Evolutionary conservation across 371 early-diverging fungal species (phyloP).

Genomic region (Batkoa obscura): DNA sequence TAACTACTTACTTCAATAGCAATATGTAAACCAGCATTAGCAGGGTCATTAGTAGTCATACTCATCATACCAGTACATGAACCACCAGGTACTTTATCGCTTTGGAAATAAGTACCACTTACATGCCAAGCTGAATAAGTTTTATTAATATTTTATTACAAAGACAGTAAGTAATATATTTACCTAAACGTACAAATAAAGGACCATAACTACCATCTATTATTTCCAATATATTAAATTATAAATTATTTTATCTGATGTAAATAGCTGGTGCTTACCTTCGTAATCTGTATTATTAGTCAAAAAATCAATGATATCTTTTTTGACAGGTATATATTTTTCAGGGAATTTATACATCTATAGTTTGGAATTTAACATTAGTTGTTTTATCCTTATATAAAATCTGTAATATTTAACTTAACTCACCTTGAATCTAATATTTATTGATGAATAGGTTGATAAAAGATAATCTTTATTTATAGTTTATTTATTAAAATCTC

Average conservation of each 20-base stretch:
- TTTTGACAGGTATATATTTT: conserved; percentile 3
- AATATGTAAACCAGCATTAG: conserved; percentile 68
- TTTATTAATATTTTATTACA: background rate
- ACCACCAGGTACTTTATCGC: conserved; percentile 71
- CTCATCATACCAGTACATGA: conserved; percentile 65
- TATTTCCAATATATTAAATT: background rate
- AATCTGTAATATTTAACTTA: no score
- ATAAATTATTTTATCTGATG: background rate
- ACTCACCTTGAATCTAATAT: no score
- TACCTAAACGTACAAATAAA: conserved; percentile 56
- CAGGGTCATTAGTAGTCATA: conserved; percentile 47
- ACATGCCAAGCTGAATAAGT: conserved; percentile 70
- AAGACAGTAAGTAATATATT: background rate
- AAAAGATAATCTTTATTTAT: no score
- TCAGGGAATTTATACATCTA: background rate
- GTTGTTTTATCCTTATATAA: no score
- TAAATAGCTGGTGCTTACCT: background rate
- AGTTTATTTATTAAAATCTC: no score
- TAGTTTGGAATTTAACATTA: no score
- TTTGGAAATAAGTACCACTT: conserved; percentile 73
- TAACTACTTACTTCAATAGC: conserved; percentile 51
- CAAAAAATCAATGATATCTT: conserved; percentile 4
- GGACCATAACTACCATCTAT: conserved; percentile 76
- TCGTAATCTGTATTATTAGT: conserved; percentile 3
- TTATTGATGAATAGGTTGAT: no score